Evolutionary conservation across 768 basidiomycete species (phyloP), one percentile per base, ranked within the genome.

Genomic region (Pilatotrama ljubarskyi): DNA sequence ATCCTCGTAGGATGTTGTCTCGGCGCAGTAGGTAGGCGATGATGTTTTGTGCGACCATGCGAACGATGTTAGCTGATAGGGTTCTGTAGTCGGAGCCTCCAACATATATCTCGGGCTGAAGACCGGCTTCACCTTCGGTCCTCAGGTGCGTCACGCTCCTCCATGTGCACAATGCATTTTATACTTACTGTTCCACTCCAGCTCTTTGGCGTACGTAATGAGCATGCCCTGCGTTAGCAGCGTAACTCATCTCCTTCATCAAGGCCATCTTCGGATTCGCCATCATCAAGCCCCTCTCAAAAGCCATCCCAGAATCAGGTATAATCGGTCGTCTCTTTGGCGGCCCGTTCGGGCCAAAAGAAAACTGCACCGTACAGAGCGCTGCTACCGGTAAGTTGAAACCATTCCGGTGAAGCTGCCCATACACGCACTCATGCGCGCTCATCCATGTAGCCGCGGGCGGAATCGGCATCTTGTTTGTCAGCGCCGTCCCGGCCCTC

Each of bases 41-140:
- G n/a, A 40, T 38, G 20, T 26, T 63, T 20, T 63, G 14, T 17
- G 41, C 54, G 79, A 82, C 10, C 29, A 32, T 46, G 58, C 84
- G n/a, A 59, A 83, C 48, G 80, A 83, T 55, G 82, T 79, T 64
- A 37, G 22, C 37, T 13, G 32, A 18, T n/a, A n/a, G n/a, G n/a
- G 7, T 9, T 5, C 17, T 25, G 3, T 8, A 60, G 81, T 86
- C 24, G 80, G 82, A 44, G 82, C 85, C 11, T 83, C 82, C 44
- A 85, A 85, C 68, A 82, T 88, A 59, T 87, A 88, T 68, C 81
- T 87, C n/a, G 84, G 87, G 35, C 70, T 87, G 57, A 87, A 88
- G 73, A 86, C 86, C 1, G 86, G 85, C 20, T 85, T 84, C 69
- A 85, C 83, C 1, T 86, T 87, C 68, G 85, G 84, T 22, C 80